Base-by-base conservation (phyloP, 2,329 filamentous ascomycete species). In the Biscogniauxia mediterranea region DNA sequence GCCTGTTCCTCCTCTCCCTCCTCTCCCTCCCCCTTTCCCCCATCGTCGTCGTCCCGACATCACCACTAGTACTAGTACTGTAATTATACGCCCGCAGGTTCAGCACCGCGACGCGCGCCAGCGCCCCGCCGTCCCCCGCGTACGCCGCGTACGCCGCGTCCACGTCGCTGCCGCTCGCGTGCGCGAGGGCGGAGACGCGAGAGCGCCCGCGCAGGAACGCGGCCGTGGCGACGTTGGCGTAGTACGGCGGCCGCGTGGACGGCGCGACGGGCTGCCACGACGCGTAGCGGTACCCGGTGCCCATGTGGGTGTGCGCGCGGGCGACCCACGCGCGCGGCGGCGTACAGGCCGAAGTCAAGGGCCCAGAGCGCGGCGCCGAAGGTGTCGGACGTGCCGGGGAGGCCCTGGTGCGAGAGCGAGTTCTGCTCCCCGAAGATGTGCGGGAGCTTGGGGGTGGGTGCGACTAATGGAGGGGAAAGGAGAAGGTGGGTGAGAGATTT, bases 341-440 rank as follows among this genome's bases (percentile, higher is more conserved):
- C 80, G 69, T 82, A 84, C 5, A 89, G 76, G 64, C 83, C 83
- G 75, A 87, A 89, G 72, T 89, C 86, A 13, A 88, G 69, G 23
- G 79, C 83, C 86, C 86, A 89, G 19, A 89, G 82, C 9, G 86
- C 85, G 9, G 86, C 86, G 42, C 86, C 87, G 70, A 89, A 89
- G 0, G 84, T 79, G 74, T 89, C 86, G 49, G 84, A 87, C 19
- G 89, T 76, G 0, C 86, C 85, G 0, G 85, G 83, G 5, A 79
- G 79, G 58, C 86, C 87, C 74, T 89, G 77, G 70, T 85, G 84
- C 73, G 84, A 88, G 9, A 89, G 79, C 7, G 83, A 86, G 73
- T 89, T 89, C 55, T 81, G 80, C 75, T 89, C 85, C 62, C 84
- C 84, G 1, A 88, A 76, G 63, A 87, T 83, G 64, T 84, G 84